Percentiles rank a stretch among this genome's conserved stretches.
phyloP scores from a whole-genome alignment of 768 basidiomycete species.

The Amanita rubescens region DNA sequence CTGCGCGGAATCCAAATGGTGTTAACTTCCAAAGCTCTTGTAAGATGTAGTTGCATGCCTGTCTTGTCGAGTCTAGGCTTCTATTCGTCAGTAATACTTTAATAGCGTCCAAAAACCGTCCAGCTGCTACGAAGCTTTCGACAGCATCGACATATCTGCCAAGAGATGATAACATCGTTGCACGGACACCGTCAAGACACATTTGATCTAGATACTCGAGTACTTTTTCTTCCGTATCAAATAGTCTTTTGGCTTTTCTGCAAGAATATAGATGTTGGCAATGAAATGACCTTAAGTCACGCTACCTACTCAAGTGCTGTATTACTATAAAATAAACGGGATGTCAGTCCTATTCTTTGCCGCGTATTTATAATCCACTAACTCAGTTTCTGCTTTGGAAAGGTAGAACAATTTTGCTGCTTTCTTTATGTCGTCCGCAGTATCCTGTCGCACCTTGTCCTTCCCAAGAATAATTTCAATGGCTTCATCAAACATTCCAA shows the following conservation, averaged over 20 bases:
- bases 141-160: slow-evolving; percentile 44
- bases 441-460: slow-evolving; percentile 20
- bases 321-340: background rate
- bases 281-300: background rate
- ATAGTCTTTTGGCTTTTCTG: slow-evolving; percentile 43
- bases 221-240: slow-evolving; percentile 42
- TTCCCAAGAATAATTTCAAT: slow-evolving; percentile 32
- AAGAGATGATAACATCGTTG: slow-evolving; percentile 33
- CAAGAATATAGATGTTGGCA: too few species aligned
- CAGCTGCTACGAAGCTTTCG: slow-evolving; percentile 40
- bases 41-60: slow-evolving; percentile 32
- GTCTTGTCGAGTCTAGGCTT: slow-evolving; percentile 19
- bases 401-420: slow-evolving; percentile 42
- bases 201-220: slow-evolving; percentile 51
- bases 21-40: slow-evolving; percentile 38
- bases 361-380: slow-evolving; percentile 8
- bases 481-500: slow-evolving; percentile 46
- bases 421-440: slow-evolving; percentile 30
- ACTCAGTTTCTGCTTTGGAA: slow-evolving; percentile 29
- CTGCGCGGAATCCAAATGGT: slow-evolving; percentile 29
- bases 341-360: background rate
- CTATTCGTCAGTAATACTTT: slow-evolving; percentile 32
- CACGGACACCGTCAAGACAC: slow-evolving; percentile 42
- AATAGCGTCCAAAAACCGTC: slow-evolving; percentile 40
- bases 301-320: background rate